Base-by-base conservation (phyloP, 192 early-diverging fungal genomes). In the Ambispora gerdemannii region DNA sequence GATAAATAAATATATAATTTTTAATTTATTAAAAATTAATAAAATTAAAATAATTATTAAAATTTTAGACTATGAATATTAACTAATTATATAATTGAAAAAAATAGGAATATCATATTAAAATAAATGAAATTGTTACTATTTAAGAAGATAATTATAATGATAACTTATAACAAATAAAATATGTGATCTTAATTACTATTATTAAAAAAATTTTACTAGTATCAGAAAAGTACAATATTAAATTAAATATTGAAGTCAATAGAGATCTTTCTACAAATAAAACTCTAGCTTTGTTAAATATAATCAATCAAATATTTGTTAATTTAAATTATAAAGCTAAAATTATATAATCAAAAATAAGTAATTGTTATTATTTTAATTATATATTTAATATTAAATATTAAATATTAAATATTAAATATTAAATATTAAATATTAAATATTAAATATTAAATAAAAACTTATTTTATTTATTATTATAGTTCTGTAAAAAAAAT, bases 71-170 rank as follows among this genome's bases (percentile, higher is more conserved):
- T n/a, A n/a, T n/a, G n/a, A 32, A 15, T 59, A 19, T 3, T 59
- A 28, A 31, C 30, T 28, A 32, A 59, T 32, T 1, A 59, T 59
- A 19, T 59, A 33, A 19, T 59, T 28, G 11, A 59, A 59, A 59
- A 59, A 59, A 59, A 59, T 32, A 31, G 19, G 56, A 59, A 59
- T 59, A 59, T 59, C 1, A 33, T 27, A 59, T 0, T 59, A 60
- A 60, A 60, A 17, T 33, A 33, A 24, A 7, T n/a, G 34, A 32
- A 60, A 11, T 2, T 17, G 22, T 60, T 60, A 60, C 30, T 15
- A 60, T 60, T 60, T 32, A 60, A 60, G 58, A 60, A 33, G 58
- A 4, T n/a, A 60, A 60, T 60, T 60, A 60, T 60, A 15, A 60
- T 60, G 34, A n/a, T 17, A 60, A n/a, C 8, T 60, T 19, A 33